These are phyloP conservation scores for Diatrype stigma DNA, from an alignment of 2,329 filamentous ascomycete species.

Conservation along the genomic window DNA sequence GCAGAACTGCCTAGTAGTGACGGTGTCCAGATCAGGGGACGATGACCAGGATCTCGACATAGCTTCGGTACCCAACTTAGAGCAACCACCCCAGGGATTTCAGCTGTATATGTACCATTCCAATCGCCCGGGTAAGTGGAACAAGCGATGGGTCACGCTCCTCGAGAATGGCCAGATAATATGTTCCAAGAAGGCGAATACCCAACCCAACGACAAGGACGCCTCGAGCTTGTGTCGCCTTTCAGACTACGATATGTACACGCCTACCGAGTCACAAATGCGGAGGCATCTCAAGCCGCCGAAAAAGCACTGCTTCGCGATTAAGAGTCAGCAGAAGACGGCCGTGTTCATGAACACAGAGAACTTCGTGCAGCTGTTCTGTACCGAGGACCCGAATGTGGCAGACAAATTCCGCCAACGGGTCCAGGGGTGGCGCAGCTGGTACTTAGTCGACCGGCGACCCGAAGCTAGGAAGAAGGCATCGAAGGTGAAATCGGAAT, in stretches of 20 bases:
- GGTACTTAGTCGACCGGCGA: conserved; percentile 77
- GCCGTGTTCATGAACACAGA: conserved; percentile 76
- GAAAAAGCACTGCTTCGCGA: conserved; percentile 78
- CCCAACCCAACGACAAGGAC: conserved; percentile 60
- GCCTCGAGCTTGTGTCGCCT: conserved; percentile 72
- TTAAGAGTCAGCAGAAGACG: conserved; percentile 90
- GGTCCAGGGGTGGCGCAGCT: conserved; percentile 82
- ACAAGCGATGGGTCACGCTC: conserved; percentile 75
- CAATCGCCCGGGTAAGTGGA: conserved; percentile 80
- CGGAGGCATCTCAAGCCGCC: conserved; percentile 74
- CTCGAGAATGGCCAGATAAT: conserved; percentile 68
- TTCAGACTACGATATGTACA: conserved; percentile 90
- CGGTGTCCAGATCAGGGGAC: conserved; percentile 53
- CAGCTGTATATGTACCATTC: conserved; percentile 75
- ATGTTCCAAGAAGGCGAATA: conserved; percentile 65
- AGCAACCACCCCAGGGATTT: conserved; percentile 60
- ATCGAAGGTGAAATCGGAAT: too few relatives aligned
- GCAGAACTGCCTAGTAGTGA: conserved; percentile 69
- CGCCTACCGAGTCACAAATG: conserved; percentile 63
- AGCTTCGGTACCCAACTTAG: conserved; percentile 53
- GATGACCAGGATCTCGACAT: conserved; percentile 60
- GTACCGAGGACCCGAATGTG: conserved; percentile 64
- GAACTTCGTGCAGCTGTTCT: conserved; percentile 91
- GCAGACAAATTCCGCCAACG: conserved; percentile 67
- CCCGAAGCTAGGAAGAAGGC: conserved; percentile 37